A percentile compares a stretch with the other conserved stretches of the same genome.
Evolutionary conservation across 2,329 filamentous ascomycete species (phyloP).

Genomic region (Arthroderma sp.): DNA sequence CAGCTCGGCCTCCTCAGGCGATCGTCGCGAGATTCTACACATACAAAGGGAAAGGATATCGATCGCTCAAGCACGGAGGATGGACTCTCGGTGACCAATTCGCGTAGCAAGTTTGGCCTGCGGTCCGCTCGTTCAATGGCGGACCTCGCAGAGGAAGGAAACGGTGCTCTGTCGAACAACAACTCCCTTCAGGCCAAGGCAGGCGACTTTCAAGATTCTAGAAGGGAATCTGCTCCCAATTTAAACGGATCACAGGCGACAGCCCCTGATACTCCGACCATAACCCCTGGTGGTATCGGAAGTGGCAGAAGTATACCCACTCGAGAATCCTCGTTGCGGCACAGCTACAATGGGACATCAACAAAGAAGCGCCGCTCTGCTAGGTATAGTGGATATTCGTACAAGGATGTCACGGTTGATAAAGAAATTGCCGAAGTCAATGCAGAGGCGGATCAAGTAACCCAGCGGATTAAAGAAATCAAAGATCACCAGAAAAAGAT

Average conservation of each 20-base stretch:
- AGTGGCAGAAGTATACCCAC: conserved; percentile 49
- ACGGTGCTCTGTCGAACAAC: background rate
- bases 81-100: conserved; percentile 22
- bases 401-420: conserved; percentile 30
- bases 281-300: conserved; percentile 26
- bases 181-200: background rate
- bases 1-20: conserved; percentile 26
- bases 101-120: conserved; percentile 29
- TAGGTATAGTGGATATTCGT: conserved; percentile 32
- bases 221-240: conserved; percentile 20
- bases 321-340: conserved; percentile 57
- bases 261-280: conserved; percentile 19
- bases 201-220: conserved; percentile 5
- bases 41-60: conserved; percentile 24
- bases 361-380: conserved; percentile 45
- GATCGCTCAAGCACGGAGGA: conserved; percentile 25
- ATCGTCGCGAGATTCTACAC: conserved; percentile 26
- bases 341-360: conserved; percentile 39
- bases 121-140: conserved; percentile 34
- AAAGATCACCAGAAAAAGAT: conserved; percentile 46
- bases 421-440: conserved; percentile 28
- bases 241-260: conserved; percentile 25
- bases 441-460: conserved; percentile 44
- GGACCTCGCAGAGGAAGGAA: conserved; percentile 31
- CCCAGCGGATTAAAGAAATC: conserved; percentile 45